Evolutionary conservation across 2,329 filamentous ascomycete genomes (phyloP), one percentile per base, ranked within the genome.

Genomic region (Fusarium penzigii): DNA sequence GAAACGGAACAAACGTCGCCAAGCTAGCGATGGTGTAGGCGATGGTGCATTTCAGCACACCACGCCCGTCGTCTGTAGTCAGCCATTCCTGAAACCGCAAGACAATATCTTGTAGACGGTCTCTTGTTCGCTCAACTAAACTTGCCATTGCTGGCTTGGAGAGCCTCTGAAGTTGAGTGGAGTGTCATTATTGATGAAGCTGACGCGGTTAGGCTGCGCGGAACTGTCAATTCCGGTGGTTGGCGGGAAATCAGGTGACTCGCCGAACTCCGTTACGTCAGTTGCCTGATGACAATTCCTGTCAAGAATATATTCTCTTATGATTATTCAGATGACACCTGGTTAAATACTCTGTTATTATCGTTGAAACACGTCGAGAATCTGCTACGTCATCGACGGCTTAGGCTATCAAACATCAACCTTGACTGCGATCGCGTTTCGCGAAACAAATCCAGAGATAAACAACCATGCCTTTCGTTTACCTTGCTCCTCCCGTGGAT

Each of bases 21-120:
- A 96, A 76, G 61, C 90, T 95, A 20, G 89, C 93, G 38, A 97
- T 73, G 5, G 94, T 77, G 72, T 97, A 97, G 41, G 92, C 93
- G 54, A 97, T 73, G 17, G 91, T 93, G 76, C 92, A 97, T 73
- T 97, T 97, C 63, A 97, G 74, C 46, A 96, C 89, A 34, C 86
- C 88, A 49, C 86, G 86, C 6, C 91, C 92, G 12, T 83, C 85
- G 14, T 87, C 84, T 0, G 91, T 92, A 36, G 80, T 76, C 7
- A 86, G 68, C 77, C 63, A 65, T 17, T 42, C 42, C n/a, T 90
- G 94, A 48, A 71, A 68, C 71, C 81, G 82, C 39, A 80, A 68
- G 40, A 71, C 69, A 6, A 69, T 55, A 25, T 75, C 63, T 43
- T 63, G 71, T 48, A 76, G 53, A 49, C 49, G 52, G 43, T 56